A percentile compares a stretch with the other conserved stretches of the same genome.
These are phyloP conservation scores for Loxodes magnus DNA, from an alignment of 73 alveolate genomes.

Conservation along the genomic window DNA sequence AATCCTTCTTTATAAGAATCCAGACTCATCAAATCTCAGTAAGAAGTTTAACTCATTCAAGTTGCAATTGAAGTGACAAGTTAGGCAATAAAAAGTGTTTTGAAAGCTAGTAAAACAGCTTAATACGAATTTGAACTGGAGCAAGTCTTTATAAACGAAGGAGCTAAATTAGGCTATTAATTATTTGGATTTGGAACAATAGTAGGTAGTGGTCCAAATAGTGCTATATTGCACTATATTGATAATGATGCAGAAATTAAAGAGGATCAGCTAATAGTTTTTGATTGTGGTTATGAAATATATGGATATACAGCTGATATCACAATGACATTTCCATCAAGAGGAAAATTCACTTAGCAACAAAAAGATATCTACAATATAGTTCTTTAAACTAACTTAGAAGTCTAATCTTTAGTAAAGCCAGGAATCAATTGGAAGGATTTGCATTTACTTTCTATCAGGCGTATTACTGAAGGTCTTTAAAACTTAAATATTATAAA, in stretches of 20 bases:
- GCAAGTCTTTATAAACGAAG: conserved; percentile 37
- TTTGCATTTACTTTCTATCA: conserved; percentile 95
- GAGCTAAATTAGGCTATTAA: conserved; percentile 36
- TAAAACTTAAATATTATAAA: conserved; percentile 68
- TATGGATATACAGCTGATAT: conserved; percentile 93
- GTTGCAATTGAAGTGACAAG: conserved; percentile 46
- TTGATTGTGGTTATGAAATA: conserved; percentile 68
- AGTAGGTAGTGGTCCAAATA: conserved; percentile 60
- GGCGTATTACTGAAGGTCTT: conserved; percentile 70
- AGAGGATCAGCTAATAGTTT: conserved; percentile 50
- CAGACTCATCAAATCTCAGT: conserved; percentile 47
- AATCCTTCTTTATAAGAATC: conserved; percentile 52
- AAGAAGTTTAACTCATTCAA: conserved; percentile 63
- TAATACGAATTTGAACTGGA: conserved; percentile 54
- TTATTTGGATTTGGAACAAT: conserved; percentile 31
- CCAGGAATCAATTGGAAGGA: conserved; percentile 93
- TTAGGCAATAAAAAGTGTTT: conserved; percentile 55
- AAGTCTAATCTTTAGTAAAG: conserved; percentile 55
- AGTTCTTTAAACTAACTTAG: conserved; percentile 71
- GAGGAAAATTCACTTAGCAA: conserved; percentile 16
- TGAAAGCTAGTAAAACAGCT: conserved; percentile 58
- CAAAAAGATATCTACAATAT: conserved; percentile 27
- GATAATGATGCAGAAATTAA: conserved; percentile 44
- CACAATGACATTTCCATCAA: conserved; percentile 90
- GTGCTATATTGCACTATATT: conserved; percentile 70